Evolutionary conservation across 2,329 filamentous ascomycete genomes (phyloP), one percentile per base, ranked within the genome.

Genomic region (Phialophora verrucosa): DNA sequence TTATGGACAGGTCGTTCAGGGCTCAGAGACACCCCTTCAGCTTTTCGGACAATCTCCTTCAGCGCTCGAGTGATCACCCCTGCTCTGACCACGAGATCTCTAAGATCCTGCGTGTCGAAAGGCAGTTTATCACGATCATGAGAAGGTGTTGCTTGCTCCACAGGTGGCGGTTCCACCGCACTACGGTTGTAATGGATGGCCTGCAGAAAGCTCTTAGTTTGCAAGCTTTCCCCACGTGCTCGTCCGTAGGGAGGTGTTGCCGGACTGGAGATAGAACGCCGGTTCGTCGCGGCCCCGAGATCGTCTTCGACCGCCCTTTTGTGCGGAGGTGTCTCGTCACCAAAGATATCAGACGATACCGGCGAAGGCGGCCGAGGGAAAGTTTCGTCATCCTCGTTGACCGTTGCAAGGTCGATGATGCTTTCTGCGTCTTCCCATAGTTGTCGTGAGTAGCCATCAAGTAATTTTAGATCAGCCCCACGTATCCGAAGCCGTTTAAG

Each of bases 351-450:
- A 2, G 86, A 84, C 1, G 86, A 88, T 2, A 81, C 80, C 6
- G 85, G 85, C 7, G 85, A 87, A 42, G 81, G 78, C 47, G 82
- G 81, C 38, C 83, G 82, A 8, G 81, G 78, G 38, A 79, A 73
- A 25, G 81, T 79, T 23, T 83, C 79, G 65, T 87, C 85, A 29
- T 88, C 85, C 55, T 86, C 85, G 71, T 89, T 86, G 69, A 89
- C 82, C 54, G 88, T 88, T 32, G 87, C 87, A 59, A 90, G 79
- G 70, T 88, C 87, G 65, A 90, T 87, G 77, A 90, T 90, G 12
- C 85, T 86, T 72, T 88, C 87, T 20, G 88, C 87, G 75, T 89
- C 87, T 72, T 84, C 83, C 87, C 87, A 90, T 35, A 87, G 79
- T 54, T 82, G 80, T 57, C 80, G 79, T 27, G 86, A 83, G 2